phyloP scores from a whole-genome alignment of 1,139 yeast genomes.

The Saccharomyces uvarum region DNA sequence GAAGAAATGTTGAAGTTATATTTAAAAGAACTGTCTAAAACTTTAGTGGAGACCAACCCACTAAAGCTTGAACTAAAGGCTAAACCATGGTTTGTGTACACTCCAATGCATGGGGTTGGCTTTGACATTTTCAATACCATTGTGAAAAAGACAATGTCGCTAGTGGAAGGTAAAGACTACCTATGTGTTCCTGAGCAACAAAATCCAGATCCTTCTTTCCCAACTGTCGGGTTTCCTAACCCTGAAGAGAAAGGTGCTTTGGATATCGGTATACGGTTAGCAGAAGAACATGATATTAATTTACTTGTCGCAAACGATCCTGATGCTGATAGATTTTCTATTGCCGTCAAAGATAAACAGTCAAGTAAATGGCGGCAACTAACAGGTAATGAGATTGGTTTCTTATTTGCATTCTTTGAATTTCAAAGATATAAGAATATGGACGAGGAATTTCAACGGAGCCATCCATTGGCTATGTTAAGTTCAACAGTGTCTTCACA shows the following conservation, averaged over 20 bases:
- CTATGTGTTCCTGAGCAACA: slow-evolving; percentile 48
- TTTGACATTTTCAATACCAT: slow-evolving; percentile 37
- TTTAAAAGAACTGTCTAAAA: slow-evolving; percentile 8
- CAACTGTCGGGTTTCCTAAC: slow-evolving; percentile 84
- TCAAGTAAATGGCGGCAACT: slow-evolving; percentile 60
- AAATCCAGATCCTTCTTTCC: slow-evolving; percentile 73
- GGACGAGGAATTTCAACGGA: slow-evolving; percentile 7
- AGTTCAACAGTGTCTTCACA: slow-evolving; percentile 92
- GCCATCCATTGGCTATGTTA: slow-evolving; percentile 45
- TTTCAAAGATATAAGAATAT: slow-evolving; percentile 37
- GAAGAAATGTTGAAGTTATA: slow-evolving; percentile 31
- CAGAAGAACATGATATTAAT: slow-evolving; percentile 35
- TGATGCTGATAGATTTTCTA: slow-evolving; percentile 89
- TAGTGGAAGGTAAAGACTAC: slow-evolving; percentile 29
- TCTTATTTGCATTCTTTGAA: slow-evolving; percentile 64
- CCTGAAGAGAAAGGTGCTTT: slow-evolving; percentile 95
- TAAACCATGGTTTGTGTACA: slow-evolving; percentile 54
- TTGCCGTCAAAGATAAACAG: slow-evolving; percentile 41
- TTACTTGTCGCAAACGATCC: slow-evolving; percentile 89
- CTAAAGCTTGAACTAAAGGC: slow-evolving; percentile 21
- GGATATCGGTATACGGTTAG: slow-evolving; percentile 51
- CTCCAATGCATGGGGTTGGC: slow-evolving; percentile 97
- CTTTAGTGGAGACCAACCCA: slow-evolving; percentile 14
- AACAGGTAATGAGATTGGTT: slow-evolving; percentile 88
- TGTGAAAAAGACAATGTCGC: slow-evolving; percentile 22